Evolutionary conservation across 495 filamentous ascomycete genomes (phyloP), one percentile per base, ranked within the genome.

Genomic region (Hypoxylon lenormandii): DNA sequence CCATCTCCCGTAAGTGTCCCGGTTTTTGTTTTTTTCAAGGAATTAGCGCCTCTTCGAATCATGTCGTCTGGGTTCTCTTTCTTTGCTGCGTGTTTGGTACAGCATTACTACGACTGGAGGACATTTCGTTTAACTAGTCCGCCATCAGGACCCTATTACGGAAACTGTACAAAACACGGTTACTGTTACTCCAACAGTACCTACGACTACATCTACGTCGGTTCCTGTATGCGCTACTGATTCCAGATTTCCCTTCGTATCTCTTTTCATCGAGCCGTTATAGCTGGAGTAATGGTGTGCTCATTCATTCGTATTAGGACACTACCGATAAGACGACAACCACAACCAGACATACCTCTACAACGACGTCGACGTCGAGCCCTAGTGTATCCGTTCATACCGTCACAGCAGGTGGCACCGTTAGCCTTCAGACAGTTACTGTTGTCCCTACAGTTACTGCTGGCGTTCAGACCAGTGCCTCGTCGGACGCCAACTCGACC

Each of bases 341-440:
- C 30, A 36, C 62, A 2, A 19, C 42, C 33, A 12, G 16, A 23
- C 46, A 40, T 40, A 64, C 38, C 12, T 45, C 30, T 7, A 33
- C 30, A 8, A 3, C 23, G 23, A 23, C 61, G 2, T 52, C 52
- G 12, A 40, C 65, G 16, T 22, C 54, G 0, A 61, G 64, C 8
- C 59, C 72, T 11, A 75, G 62, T 30, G 67, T 63, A 21, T 71
- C 60, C n/a, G 54, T 81, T 26, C 71, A 77, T 43, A 83, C 80
- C 11, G 76, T 84, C 15, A 84, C 80, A 0, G 77, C 76, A 3
- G 78, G 75, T 1, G 80, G 81, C 10, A 75, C 63, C 21, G 69
- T 81, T n/a, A 74, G 60, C 33, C 58, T 70, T 1, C 36, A 69
- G 23, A 84, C 81, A 7, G 77, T 83, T 19, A 79, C 80, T 0